Evolutionary conservation across 2,329 filamentous ascomycete species (phyloP).

Genomic region (Teratosphaeria epicoccoides): DNA sequence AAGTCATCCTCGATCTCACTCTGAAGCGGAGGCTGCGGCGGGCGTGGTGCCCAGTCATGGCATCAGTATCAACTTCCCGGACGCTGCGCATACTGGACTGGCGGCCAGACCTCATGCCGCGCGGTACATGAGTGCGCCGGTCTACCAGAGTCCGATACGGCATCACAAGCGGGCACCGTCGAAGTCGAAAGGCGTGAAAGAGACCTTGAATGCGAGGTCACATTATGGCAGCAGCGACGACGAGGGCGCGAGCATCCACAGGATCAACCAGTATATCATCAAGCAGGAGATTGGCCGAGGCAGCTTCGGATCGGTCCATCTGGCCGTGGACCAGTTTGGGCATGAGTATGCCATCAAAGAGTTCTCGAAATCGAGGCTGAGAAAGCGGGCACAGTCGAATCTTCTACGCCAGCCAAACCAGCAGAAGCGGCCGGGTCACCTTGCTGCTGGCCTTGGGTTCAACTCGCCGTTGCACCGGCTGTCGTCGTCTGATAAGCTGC

Average conservation of each 20-base stretch:
- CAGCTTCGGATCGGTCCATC: constrained; percentile 87
- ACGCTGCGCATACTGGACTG: background rate
- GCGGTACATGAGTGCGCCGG: constrained; percentile 40
- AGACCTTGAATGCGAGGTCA: constrained; percentile 82
- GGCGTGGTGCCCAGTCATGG: constrained; percentile 34
- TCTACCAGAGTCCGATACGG: constrained; percentile 52
- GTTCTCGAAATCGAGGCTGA: constrained; percentile 84
- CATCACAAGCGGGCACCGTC: constrained; percentile 54
- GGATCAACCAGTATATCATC: constrained; percentile 91
- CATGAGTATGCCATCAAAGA: constrained; percentile 95
- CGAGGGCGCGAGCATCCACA: constrained; percentile 70
- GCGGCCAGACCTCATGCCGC: background rate
- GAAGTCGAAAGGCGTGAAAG: constrained; percentile 56
- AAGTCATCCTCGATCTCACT: constrained; percentile 2
- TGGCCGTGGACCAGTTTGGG: constrained; percentile 81
- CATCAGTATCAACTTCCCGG: constrained; percentile 37
- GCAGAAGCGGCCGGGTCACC: constrained; percentile 35
- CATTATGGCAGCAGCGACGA: constrained; percentile 77
- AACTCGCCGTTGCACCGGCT: constrained; percentile 55
- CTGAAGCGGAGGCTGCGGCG: constrained; percentile 12
- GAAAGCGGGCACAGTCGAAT: constrained; percentile 83
- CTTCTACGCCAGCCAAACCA: constrained; percentile 58
- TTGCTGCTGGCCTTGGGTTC: constrained; percentile 44
- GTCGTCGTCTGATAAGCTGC: constrained; percentile 40
- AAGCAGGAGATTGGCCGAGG: constrained; percentile 93